Conservation (phyloP, 306 rosid species). For the Medicago lupulina region DNA sequence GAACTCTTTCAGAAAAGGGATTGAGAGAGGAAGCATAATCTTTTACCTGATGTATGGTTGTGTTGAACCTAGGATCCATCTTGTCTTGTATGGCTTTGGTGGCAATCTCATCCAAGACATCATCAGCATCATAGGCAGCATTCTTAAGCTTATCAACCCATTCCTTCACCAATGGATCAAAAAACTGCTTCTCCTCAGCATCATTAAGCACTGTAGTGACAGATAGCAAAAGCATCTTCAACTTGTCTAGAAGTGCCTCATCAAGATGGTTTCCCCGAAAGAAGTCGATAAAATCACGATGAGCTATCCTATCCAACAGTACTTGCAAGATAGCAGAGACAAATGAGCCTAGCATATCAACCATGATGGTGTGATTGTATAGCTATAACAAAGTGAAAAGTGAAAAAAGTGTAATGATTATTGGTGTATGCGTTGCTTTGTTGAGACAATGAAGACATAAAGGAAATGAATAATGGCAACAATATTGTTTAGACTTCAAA, state of each 20-base stretch:
- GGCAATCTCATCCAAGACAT: constrained; percentile 41
- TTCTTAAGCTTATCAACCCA: constrained; percentile 44
- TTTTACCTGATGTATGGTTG: constrained; percentile 46
- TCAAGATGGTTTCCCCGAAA: constrained; percentile 32
- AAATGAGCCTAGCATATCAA: constrained; percentile 27
- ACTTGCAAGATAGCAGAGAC: constrained; percentile 39
- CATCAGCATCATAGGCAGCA: constrained; percentile 44
- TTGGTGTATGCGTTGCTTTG: constrained; percentile 11
- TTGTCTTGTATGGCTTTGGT: constrained; percentile 30
- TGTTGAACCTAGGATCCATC: constrained; percentile 6
- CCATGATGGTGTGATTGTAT: constrained; percentile 31
- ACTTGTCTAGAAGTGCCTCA: constrained; percentile 26
- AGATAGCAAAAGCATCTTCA: constrained; percentile 33
- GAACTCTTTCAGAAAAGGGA: constrained; percentile 48
- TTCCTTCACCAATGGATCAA: constrained; percentile 24
- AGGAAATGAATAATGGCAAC: not conserved
- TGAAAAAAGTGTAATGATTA: constrained; percentile 13
- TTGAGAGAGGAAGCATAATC: constrained; percentile 50
- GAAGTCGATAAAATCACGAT: constrained; percentile 25
- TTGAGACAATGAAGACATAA: not conserved
- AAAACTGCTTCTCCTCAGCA: constrained; percentile 35
- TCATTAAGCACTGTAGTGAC: constrained; percentile 27
- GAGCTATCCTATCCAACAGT: constrained; percentile 36
- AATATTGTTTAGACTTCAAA: not conserved
- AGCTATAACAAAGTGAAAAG: constrained; percentile 18